These are phyloP conservation scores for Aphanomyces euteiches DNA, from an alignment of 352 stramenopile genomes.

Conservation along the genomic window DNA sequence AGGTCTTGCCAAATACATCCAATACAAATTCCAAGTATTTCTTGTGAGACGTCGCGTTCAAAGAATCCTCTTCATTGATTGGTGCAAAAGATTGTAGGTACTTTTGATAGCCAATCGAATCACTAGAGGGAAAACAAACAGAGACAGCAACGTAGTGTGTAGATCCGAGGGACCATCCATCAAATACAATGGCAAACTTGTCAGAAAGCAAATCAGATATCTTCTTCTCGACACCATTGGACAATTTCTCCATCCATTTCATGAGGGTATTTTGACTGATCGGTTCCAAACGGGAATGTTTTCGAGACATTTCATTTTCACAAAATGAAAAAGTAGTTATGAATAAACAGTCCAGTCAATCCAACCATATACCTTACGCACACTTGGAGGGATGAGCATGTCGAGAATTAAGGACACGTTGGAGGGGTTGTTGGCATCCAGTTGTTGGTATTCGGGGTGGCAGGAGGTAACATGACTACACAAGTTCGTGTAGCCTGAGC, in stretches of 20 bases:
- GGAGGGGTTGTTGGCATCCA: background rate
- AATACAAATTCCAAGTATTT: constrained; percentile 7
- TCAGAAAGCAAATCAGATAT: background rate
- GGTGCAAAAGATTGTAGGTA: background rate
- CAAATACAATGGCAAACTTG: background rate
- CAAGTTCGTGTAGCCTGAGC: background rate
- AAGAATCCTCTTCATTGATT: constrained; percentile 6
- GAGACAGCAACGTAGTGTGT: background rate
- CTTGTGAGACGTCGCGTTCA: background rate
- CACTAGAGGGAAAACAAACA: background rate
- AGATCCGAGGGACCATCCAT: constrained; percentile 6
- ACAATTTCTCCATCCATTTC: background rate
- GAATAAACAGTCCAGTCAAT: background rate
- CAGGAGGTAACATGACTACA: background rate
- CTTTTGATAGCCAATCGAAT: background rate
- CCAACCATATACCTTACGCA: background rate
- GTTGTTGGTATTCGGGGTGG: background rate
- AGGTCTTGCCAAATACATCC: background rate
- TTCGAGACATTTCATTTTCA: background rate
- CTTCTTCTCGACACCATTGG: background rate
- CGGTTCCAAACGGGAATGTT: background rate
- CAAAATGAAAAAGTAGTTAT: background rate
- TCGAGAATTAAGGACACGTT: background rate
- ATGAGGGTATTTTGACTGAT: background rate
- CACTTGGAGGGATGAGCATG: background rate